A percentile compares a stretch with the other conserved stretches of the same genome.
phyloP scores from a whole-genome alignment of 495 filamentous ascomycete genomes.

The Penicillium crystallinum region DNA sequence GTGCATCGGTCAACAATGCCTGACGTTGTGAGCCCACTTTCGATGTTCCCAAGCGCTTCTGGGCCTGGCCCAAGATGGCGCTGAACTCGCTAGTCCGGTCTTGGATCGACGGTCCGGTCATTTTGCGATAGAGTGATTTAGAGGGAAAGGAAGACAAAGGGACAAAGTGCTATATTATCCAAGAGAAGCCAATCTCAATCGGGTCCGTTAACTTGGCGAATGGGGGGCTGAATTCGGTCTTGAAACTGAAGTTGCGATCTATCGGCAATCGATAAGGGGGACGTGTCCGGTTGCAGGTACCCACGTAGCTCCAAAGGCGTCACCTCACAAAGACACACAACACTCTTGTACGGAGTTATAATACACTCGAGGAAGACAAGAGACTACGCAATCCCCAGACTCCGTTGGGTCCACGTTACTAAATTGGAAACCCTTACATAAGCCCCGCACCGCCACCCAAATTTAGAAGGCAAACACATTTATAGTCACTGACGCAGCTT shows the following conservation, averaged over 20 bases:
- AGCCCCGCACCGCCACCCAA: constrained; percentile 18
- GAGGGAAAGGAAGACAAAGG: neutral
- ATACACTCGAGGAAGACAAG: neutral
- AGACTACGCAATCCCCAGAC: neutral
- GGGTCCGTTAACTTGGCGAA: neutral
- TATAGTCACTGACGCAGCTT: neutral
- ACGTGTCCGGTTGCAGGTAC: constrained; percentile 25
- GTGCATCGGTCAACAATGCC: constrained; percentile 70
- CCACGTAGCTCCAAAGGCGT: neutral
- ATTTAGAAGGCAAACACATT: constrained; percentile 7
- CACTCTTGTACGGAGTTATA: too few species aligned
- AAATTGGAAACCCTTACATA: constrained; percentile 11
- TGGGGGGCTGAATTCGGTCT: neutral
- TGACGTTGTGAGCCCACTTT: constrained; percentile 74
- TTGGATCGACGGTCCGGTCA: constrained; percentile 75
- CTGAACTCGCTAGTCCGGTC: constrained; percentile 94
- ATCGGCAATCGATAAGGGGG: constrained; percentile 22
- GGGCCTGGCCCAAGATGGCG: constrained; percentile 77
- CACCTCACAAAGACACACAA: neutral
- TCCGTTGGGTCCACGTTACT: neutral
- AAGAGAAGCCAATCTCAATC: neutral
- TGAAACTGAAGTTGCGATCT: neutral
- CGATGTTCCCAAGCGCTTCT: constrained; percentile 62
- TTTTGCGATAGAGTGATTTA: constrained; percentile 21
- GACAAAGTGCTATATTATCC: neutral